phyloP scores from a whole-genome alignment of 805 yeast genomes.

The Debaryomyces prosopidis region DNA sequence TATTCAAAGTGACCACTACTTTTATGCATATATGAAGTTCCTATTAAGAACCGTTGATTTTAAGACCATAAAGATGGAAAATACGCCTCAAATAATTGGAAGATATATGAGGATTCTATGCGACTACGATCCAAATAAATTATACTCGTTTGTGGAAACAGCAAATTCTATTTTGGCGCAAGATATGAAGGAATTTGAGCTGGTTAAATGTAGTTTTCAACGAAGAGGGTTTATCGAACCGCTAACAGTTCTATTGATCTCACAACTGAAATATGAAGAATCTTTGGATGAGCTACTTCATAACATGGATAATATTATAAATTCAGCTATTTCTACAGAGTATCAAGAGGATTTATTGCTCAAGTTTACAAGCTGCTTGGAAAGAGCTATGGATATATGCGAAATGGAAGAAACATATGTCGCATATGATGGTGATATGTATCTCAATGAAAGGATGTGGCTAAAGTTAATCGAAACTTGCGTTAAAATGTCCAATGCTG shows the following conservation, averaged over 20 bases:
- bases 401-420: constrained; percentile 17
- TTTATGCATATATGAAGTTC: background rate
- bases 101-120: constrained; percentile 27
- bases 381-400: constrained; percentile 32
- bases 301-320: constrained; percentile 18
- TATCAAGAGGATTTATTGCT: background rate
- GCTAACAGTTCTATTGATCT: constrained; percentile 29
- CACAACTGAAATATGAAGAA: constrained; percentile 19
- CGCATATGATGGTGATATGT: constrained; percentile 9
- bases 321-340: constrained; percentile 11
- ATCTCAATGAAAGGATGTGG: constrained; percentile 30
- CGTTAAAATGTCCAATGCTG: constrained; percentile 17
- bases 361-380: constrained; percentile 33
- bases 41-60: background rate
- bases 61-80: background rate
- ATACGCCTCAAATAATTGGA: constrained; percentile 9
- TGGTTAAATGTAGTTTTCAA: constrained; percentile 17
- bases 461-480: constrained; percentile 24
- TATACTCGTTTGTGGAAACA: constrained; percentile 14
- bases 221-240: constrained; percentile 25
- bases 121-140: constrained; percentile 8
- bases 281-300: constrained; percentile 29
- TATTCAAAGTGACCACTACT: constrained; percentile 17
- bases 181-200: constrained; percentile 4
- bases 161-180: constrained; percentile 8